Evolutionary conservation across 2,329 filamentous ascomycete genomes (phyloP).

Genomic region (Thielaviopsis ethacetica): DNA sequence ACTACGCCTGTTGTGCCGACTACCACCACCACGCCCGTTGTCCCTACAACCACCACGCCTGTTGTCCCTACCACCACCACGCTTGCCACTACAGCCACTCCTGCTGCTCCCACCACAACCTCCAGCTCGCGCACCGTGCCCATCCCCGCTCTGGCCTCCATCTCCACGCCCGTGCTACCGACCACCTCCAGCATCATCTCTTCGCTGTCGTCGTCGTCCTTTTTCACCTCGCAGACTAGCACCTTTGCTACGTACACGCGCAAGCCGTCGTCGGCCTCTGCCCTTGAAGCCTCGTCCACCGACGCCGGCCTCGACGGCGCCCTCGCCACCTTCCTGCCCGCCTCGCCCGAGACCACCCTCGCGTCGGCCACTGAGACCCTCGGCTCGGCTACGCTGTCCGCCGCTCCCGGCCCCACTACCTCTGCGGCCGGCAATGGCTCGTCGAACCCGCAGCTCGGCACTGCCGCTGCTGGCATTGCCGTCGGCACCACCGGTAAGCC

Average conservation of each 20-base stretch:
- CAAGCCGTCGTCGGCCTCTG: background rate
- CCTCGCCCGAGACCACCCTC: background rate
- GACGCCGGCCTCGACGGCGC: background rate
- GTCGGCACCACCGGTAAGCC: slow-evolving; percentile 11
- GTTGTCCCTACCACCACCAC: background rate
- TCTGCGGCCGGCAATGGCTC: background rate
- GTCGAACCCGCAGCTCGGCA: background rate
- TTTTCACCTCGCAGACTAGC: background rate
- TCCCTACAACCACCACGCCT: background rate
- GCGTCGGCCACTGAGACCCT: background rate
- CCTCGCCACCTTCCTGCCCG: background rate
- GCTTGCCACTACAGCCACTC: background rate
- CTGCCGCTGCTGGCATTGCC: slow-evolving; percentile 8
- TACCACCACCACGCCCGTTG: background rate
- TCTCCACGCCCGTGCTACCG: background rate
- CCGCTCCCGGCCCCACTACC: background rate
- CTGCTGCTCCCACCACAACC: background rate
- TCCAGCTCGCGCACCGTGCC: too few species aligned
- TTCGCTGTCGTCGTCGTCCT: background rate
- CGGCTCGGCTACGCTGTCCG: background rate
- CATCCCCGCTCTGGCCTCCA: background rate
- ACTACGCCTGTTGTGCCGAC: background rate
- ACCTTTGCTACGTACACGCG: background rate
- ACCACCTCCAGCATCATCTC: background rate
- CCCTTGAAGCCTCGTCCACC: too few species aligned